phyloP scores from a whole-genome alignment of 2,329 filamentous ascomycete genomes.

The Fusarium duplospermum region DNA sequence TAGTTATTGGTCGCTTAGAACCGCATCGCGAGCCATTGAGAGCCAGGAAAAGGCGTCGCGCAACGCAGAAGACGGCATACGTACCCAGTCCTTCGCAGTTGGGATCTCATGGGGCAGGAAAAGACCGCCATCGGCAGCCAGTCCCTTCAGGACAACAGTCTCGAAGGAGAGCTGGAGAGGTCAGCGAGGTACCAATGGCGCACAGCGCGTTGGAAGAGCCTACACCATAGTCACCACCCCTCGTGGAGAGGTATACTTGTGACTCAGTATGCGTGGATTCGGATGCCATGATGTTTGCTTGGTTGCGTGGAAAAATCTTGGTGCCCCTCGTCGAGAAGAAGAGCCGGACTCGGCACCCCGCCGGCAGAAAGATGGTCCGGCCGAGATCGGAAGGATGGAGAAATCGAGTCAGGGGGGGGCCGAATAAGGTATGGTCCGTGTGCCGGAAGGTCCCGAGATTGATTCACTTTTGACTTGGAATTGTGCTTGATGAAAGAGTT shows the following conservation, averaged over 20 bases:
- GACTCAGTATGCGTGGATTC: constrained; percentile 40
- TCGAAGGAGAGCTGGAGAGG: constrained; percentile 77
- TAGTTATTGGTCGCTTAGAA: neutral
- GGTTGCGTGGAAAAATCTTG: constrained; percentile 33
- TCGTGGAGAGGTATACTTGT: constrained; percentile 44
- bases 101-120: constrained; percentile 88
- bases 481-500: neutral
- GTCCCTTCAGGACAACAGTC: constrained; percentile 86
- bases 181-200: constrained; percentile 2
- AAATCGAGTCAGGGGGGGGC: neutral
- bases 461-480: neutral
- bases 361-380: constrained; percentile 36
- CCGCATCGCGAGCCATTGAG: neutral
- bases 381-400: constrained; percentile 27
- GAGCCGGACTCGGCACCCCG: constrained; percentile 28
- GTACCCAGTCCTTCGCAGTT: constrained; percentile 67
- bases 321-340: constrained; percentile 31
- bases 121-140: constrained; percentile 84
- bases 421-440: neutral
- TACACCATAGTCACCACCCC: constrained; percentile 45
- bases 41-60: neutral
- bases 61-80: constrained; percentile 57
- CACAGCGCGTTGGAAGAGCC: neutral
- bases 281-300: constrained; percentile 35
- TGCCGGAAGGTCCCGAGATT: neutral